phyloP scores from a whole-genome alignment of 2,329 filamentous ascomycete species.

The Hirsutella minnesotensis region DNA sequence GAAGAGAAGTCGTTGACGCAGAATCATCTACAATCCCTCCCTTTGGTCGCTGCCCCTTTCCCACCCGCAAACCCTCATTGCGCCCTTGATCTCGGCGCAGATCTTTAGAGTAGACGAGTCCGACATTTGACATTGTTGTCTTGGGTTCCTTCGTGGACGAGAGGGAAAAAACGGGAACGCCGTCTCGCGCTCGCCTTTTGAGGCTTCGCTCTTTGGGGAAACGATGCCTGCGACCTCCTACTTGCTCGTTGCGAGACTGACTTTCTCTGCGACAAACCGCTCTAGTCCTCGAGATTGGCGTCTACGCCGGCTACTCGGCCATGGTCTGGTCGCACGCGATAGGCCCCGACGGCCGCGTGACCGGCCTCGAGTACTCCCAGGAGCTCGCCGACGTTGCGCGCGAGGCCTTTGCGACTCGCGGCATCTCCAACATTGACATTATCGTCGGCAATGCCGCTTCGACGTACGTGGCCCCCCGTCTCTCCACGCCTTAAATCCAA shows the following conservation, averaged over 20 bases:
- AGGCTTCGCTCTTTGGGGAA: no score
- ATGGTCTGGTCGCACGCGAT: conserved; percentile 35
- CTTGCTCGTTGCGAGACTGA: no score
- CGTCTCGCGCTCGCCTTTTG: no score
- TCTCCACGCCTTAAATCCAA: no score
- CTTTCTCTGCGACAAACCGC: background rate
- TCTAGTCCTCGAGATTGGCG: conserved; percentile 37
- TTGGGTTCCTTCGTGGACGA: no score
- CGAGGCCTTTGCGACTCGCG: conserved; percentile 24
- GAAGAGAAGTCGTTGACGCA: no score
- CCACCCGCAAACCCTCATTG: no score
- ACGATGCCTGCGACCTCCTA: no score
- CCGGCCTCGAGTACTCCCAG: conserved; percentile 30
- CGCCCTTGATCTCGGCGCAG: background rate
- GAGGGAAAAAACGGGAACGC: no score
- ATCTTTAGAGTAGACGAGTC: no score
- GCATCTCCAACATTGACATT: conserved; percentile 33
- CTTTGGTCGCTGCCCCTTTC: background rate
- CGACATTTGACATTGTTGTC: no score
- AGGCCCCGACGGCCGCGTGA: conserved; percentile 29
- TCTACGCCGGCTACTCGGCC: conserved; percentile 35
- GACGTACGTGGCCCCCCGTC: conserved; percentile 22
- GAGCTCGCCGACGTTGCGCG: conserved; percentile 30
- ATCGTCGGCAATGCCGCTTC: conserved; percentile 33
- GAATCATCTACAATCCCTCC: no score